Evolutionary conservation across 2,329 filamentous ascomycete genomes (phyloP).

Genomic region (Elsinoe perseae): DNA sequence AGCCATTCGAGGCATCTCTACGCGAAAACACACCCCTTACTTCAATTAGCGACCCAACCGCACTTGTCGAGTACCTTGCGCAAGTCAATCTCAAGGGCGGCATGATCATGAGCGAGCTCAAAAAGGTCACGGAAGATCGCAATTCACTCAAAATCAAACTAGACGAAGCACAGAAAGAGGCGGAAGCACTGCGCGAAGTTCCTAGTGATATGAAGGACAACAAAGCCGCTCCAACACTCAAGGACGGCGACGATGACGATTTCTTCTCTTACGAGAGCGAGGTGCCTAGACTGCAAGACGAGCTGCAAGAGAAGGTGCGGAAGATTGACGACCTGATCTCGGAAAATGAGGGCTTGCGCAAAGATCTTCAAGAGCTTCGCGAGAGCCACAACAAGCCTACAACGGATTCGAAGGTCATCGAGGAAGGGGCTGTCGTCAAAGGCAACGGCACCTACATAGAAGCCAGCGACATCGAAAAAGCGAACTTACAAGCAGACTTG

Average conservation of each 20-base stretch:
- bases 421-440: background rate
- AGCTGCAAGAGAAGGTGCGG: slow-evolving; percentile 45
- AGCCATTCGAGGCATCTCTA: slow-evolving; percentile 84
- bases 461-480: slow-evolving; percentile 2
- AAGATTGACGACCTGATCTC: slow-evolving; percentile 63
- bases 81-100: slow-evolving; percentile 79
- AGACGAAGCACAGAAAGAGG: slow-evolving; percentile 60
- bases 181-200: slow-evolving; percentile 46
- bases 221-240: slow-evolving; percentile 10
- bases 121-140: slow-evolving; percentile 69
- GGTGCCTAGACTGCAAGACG: slow-evolving; percentile 68
- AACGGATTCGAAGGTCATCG: slow-evolving; percentile 43
- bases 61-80: slow-evolving; percentile 81
- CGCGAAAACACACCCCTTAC: slow-evolving; percentile 88
- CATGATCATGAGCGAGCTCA: slow-evolving; percentile 91
- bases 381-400: slow-evolving; percentile 52
- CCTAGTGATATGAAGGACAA: slow-evolving; percentile 20
- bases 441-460: background rate
- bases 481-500: background rate
- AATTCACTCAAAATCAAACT: slow-evolving; percentile 71
- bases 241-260: slow-evolving; percentile 42
- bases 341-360: slow-evolving; percentile 60
- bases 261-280: slow-evolving; percentile 93
- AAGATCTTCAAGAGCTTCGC: slow-evolving; percentile 47
- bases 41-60: slow-evolving; percentile 75